Evolutionary conservation across 2,329 filamentous ascomycete species (phyloP).

Genomic region (Fusarium redolens): DNA sequence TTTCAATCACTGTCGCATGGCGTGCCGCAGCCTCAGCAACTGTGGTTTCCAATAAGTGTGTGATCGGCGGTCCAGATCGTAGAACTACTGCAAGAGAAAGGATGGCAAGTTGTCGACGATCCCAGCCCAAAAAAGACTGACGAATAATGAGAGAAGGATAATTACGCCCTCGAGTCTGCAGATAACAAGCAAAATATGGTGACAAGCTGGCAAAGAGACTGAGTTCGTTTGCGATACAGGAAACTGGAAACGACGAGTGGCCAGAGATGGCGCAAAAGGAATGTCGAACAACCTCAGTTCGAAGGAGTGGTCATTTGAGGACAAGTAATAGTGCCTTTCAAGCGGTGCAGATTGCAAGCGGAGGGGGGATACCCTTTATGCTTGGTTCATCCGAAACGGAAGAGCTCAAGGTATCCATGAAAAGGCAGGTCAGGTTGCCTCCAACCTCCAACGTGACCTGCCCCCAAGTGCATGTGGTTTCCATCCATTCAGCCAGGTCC

Average conservation of each 20-base stretch:
- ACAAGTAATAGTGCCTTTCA: constrained; percentile 5
- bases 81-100: constrained; percentile 28
- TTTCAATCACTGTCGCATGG: constrained; percentile 44
- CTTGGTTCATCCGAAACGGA: constrained; percentile 31
- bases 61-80: constrained; percentile 39
- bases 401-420: constrained; percentile 23
- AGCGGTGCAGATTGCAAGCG: constrained; percentile 22
- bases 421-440: constrained; percentile 33
- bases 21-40: constrained; percentile 40
- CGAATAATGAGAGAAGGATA: neutral
- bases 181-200: neutral
- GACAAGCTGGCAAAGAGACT: constrained; percentile 5
- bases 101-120: constrained; percentile 20
- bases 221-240: neutral
- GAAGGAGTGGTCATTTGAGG: neutral
- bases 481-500: constrained; percentile 24
- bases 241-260: constrained; percentile 10
- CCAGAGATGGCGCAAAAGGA: constrained; percentile 2
- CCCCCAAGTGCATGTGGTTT: constrained; percentile 16
- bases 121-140: neutral
- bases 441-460: constrained; percentile 42
- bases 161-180: constrained; percentile 7
- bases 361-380: constrained; percentile 42
- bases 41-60: constrained; percentile 31
- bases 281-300: constrained; percentile 6